Conservation (phyloP, 768 basidiomycete species). For the Multifurca ochricompacta region DNA sequence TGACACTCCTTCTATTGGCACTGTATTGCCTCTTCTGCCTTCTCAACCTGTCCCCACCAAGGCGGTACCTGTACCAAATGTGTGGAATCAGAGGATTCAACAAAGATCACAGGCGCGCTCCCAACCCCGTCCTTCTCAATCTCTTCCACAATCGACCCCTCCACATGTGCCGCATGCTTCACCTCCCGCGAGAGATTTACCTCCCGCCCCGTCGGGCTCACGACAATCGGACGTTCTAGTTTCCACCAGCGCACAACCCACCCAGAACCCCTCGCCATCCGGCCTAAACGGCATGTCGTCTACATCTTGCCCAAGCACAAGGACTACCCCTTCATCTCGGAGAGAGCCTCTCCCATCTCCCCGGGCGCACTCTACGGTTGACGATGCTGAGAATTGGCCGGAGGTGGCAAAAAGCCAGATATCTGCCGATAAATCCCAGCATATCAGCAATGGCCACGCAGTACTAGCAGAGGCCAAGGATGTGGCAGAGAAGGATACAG, state of each 20-base stretch:
- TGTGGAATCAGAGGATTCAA: slow-evolving; percentile 39
- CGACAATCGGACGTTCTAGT: slow-evolving; percentile 1
- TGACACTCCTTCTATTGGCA: slow-evolving; percentile 4
- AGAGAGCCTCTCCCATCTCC: slow-evolving; percentile 31
- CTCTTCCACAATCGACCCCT: slow-evolving; percentile 8
- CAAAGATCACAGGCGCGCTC: slow-evolving; percentile 30
- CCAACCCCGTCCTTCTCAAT: slow-evolving; percentile 20
- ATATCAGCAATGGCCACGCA: slow-evolving; percentile 12
- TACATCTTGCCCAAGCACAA: slow-evolving; percentile 12
- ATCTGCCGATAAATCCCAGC: slow-evolving; percentile 6
- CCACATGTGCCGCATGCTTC: slow-evolving; percentile 1
- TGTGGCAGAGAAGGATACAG: slow-evolving; percentile 21
- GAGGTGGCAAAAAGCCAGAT: slow-evolving; percentile 34
- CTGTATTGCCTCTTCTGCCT: slow-evolving; percentile 2
- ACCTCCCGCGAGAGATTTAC: background rate
- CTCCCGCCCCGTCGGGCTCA: background rate
- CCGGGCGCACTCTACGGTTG: slow-evolving; percentile 24
- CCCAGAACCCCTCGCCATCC: slow-evolving; percentile 4
- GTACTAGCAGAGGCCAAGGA: slow-evolving; percentile 19
- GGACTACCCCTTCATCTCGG: slow-evolving; percentile 41
- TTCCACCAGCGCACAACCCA: background rate
- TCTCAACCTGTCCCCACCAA: slow-evolving; percentile 19
- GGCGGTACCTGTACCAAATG: slow-evolving; percentile 28
- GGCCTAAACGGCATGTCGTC: slow-evolving; percentile 11
- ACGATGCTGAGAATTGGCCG: slow-evolving; percentile 38